Conservation (phyloP, 169 alveolate genomes). For the Sarcocystis neurona region DNA sequence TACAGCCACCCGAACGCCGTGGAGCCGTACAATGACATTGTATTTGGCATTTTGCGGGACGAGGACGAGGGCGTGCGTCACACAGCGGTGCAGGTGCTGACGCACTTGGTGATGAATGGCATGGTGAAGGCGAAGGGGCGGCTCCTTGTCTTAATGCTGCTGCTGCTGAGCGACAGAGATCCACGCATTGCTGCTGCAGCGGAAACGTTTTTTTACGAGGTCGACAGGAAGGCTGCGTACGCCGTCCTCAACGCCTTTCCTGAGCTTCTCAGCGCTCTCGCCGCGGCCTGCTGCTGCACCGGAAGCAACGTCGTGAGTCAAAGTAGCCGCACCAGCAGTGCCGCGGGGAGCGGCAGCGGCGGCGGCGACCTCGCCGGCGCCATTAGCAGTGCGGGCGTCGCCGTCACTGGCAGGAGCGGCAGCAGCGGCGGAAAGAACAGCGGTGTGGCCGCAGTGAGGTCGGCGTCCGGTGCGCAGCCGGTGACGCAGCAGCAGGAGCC, state of each 20-base stretch:
- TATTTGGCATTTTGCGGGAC: conserved; percentile 14
- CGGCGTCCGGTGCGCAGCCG: neutral
- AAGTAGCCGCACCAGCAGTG: neutral
- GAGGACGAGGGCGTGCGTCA: neutral
- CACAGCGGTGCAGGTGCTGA: conserved; percentile 43
- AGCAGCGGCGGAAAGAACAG: neutral
- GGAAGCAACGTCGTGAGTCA: neutral
- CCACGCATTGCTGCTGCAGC: neutral
- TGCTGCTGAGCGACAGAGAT: neutral
- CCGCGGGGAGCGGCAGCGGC: neutral
- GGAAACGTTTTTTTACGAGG: conserved; percentile 26
- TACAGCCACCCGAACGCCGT: conserved; percentile 44
- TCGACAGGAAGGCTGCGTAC: conserved; percentile 12
- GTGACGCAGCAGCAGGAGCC: neutral
- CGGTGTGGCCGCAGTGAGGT: neutral
- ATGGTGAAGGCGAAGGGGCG: conserved; percentile 51
- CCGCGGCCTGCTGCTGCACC: neutral
- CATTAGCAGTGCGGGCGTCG: neutral
- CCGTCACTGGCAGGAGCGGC: neutral
- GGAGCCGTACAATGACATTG: conserved; percentile 44
- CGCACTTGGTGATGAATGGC: conserved; percentile 39
- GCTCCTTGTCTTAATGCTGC: conserved; percentile 34
- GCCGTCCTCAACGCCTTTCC: conserved; percentile 9
- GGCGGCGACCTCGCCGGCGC: neutral
- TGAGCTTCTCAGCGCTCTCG: conserved; percentile 27